Evolutionary conservation across 1,139 yeast species (phyloP), one percentile per base, ranked within the genome.

Genomic region (Yamadazyma pseudoaaseri): DNA sequence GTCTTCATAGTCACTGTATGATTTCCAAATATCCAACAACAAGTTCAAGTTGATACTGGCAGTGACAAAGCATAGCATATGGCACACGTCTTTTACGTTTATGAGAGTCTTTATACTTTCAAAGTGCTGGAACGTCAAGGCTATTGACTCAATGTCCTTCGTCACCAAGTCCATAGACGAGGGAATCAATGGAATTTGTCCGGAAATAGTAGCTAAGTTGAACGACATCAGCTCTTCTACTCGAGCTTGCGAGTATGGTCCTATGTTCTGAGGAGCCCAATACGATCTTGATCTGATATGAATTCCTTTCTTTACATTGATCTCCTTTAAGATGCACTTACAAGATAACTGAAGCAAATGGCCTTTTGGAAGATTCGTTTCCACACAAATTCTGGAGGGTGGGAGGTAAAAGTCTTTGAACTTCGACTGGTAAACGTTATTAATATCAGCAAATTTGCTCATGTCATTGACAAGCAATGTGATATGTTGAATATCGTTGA

Each of bases 181-280:
- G 0, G 98, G 97, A 3, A 83, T 54, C 30, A 92, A 64, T 1
- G 96, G 95, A 26, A 92, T 90, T 58, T 92, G 97, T 0, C 98
- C 98, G 27, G 97, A 86, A n/a, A 89, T 60, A 27, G 78, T 73
- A 0, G 85, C 79, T 6, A 77, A 48, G 25, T 65, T 58, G 37
- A 55, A 53, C 6, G 36, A 36, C 20, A 73, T 69, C 12, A 60
- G 61, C 6, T 55, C 54, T 35, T 70, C 74, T 32, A 77, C 64
- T 9, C 81, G 76, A 1, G 92, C 76, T 57, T 92, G 98, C 0
- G 98, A 90, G 54, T 92, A 92, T 0, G 98, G 98, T 0, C 98
- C 98, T 36, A 92, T 92, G 48, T 92, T 92, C 29, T 95, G 94
- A 0, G 98, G 98, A 0, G 97, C 97, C 98, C 98, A 92, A 55